These are phyloP conservation scores for Yamadazyma mexicana DNA, from an alignment of 1,139 yeast species.

Conservation along the genomic window DNA sequence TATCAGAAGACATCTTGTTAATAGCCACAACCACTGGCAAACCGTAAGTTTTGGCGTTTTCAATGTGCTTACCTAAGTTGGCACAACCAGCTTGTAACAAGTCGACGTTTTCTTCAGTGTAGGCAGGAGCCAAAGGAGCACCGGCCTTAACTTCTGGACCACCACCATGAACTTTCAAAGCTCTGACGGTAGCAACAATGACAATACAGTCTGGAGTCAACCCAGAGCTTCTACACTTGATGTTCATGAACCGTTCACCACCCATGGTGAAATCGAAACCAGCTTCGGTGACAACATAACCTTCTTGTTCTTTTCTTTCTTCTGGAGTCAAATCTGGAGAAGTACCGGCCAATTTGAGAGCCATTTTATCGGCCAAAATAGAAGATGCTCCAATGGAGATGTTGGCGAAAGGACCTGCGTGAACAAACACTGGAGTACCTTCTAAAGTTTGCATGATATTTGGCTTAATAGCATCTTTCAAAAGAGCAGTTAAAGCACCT, in stretches of 20 bases:
- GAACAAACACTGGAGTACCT: conserved; percentile 97
- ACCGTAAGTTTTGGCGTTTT: conserved; percentile 83
- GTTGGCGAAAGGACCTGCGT: conserved; percentile 98
- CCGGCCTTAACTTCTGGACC: conserved; percentile 98
- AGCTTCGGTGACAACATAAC: conserved; percentile 95
- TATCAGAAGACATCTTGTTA: conserved; percentile 85
- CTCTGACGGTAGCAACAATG: conserved; percentile 96
- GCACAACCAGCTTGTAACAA: conserved; percentile 82
- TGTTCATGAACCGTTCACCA: conserved; percentile 95
- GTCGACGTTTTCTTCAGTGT: conserved; percentile 83
- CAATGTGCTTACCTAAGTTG: conserved; percentile 88
- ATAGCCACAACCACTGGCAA: conserved; percentile 96
- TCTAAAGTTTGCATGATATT: conserved; percentile 97
- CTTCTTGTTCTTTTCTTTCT: conserved; percentile 63
- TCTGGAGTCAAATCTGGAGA: conserved; percentile 47
- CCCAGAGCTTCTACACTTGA: conserved; percentile 93
- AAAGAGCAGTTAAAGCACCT: conserved; percentile 92
- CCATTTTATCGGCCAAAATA: conserved; percentile 92
- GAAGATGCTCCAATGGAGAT: conserved; percentile 97
- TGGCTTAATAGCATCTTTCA: conserved; percentile 97
- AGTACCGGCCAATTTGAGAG: conserved; percentile 86
- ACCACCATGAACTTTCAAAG: conserved; percentile 96
- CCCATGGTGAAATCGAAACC: conserved; percentile 99
- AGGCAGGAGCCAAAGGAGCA: conserved; percentile 82
- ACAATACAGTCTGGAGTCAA: conserved; percentile 89